These are phyloP conservation scores for Calonectria montana DNA, from an alignment of 2,329 filamentous ascomycete species.

Conservation along the genomic window DNA sequence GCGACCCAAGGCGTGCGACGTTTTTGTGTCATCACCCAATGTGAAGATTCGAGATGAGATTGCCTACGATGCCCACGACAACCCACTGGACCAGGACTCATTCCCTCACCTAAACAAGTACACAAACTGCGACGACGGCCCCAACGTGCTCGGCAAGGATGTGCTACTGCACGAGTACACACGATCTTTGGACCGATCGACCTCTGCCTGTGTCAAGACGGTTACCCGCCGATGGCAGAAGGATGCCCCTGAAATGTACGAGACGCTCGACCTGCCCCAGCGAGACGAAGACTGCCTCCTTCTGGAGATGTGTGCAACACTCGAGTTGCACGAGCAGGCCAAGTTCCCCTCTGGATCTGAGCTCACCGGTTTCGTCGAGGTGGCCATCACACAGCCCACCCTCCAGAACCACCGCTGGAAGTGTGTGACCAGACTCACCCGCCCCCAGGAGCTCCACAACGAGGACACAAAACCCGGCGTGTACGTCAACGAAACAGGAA, in stretches of 20 bases:
- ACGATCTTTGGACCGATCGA: slow-evolving; percentile 63
- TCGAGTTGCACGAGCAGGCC: slow-evolving; percentile 68
- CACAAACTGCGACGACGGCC: slow-evolving; percentile 63
- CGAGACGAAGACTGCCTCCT: slow-evolving; percentile 66
- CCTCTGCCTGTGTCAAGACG: slow-evolving; percentile 66
- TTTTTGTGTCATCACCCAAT: slow-evolving; percentile 66
- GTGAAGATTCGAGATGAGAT: slow-evolving; percentile 63
- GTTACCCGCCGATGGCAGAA: slow-evolving; percentile 68
- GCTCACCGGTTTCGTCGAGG: slow-evolving; percentile 69
- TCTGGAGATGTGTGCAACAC: slow-evolving; percentile 71
- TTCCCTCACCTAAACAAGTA: slow-evolving; percentile 68
- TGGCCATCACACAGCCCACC: slow-evolving; percentile 65
- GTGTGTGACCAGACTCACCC: slow-evolving; percentile 68
- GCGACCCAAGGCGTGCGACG: slow-evolving; percentile 68
- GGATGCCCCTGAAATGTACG: slow-evolving; percentile 67
- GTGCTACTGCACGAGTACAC: slow-evolving; percentile 70
- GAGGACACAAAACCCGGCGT: slow-evolving; percentile 57
- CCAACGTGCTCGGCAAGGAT: slow-evolving; percentile 63
- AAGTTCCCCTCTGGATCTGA: slow-evolving; percentile 70
- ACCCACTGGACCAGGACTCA: slow-evolving; percentile 55
- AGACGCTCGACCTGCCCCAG: slow-evolving; percentile 60
- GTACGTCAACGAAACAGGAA: slow-evolving; percentile 62
- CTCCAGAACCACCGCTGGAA: slow-evolving; percentile 70
- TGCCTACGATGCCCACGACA: slow-evolving; percentile 57
- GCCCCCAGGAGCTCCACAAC: slow-evolving; percentile 65